Evolutionary conservation across 2,329 filamentous ascomycete genomes (phyloP).

Genomic region (Cladosporium sp.): DNA sequence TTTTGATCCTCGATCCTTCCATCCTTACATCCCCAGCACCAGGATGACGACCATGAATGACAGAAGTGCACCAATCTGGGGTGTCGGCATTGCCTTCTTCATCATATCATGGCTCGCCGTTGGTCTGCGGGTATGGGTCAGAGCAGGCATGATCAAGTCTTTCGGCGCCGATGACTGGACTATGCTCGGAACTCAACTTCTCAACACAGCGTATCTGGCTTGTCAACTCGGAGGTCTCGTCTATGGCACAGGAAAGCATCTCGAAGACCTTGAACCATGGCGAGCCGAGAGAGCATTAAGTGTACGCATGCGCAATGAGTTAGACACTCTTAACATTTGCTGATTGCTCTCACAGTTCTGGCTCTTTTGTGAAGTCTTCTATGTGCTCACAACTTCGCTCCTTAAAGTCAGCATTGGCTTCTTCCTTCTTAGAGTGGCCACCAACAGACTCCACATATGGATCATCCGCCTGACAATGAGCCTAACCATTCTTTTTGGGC

Average conservation of each 20-base stretch:
- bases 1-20: neutral
- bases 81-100: constrained; percentile 34
- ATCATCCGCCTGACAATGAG: constrained; percentile 46
- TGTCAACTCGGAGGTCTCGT: constrained; percentile 37
- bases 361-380: constrained; percentile 56
- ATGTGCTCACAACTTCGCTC: constrained; percentile 45
- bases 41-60: neutral
- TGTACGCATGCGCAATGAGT: constrained; percentile 3
- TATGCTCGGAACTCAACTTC: constrained; percentile 35
- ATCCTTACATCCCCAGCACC: neutral
- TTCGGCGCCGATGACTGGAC: constrained; percentile 41
- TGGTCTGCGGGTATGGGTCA: constrained; percentile 35
- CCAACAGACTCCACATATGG: constrained; percentile 41
- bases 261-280: constrained; percentile 27
- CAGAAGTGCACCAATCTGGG: constrained; percentile 9
- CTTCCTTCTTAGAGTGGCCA: constrained; percentile 52
- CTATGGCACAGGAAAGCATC: constrained; percentile 38
- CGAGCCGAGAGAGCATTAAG: constrained; percentile 20
- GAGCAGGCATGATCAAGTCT: constrained; percentile 32
- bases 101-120: constrained; percentile 36
- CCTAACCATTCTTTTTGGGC: constrained; percentile 43
- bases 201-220: constrained; percentile 39
- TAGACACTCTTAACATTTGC: neutral
- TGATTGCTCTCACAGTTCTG: constrained; percentile 35
- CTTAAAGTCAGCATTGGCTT: constrained; percentile 51